Percentiles rank a stretch among this genome's conserved stretches.
phyloP scores from a whole-genome alignment of 1,284 basidiomycete genomes.

The Cystobasidiaceae sp. region DNA sequence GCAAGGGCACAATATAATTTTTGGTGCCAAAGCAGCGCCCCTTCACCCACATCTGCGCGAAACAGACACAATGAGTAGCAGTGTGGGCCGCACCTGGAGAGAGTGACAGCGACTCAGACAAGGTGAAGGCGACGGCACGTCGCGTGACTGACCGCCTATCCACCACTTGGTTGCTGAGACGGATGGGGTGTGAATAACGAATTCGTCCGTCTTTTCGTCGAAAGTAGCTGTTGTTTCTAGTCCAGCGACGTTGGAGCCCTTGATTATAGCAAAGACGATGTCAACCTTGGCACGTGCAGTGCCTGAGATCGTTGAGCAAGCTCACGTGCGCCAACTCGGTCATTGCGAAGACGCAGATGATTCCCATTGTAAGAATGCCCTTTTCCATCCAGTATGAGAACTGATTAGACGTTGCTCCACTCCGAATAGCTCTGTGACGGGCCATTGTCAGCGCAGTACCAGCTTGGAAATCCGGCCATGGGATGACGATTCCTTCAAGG shows the following conservation, averaged over 20 bases:
- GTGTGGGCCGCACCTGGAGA: conserved; percentile 56
- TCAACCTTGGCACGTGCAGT: conserved; percentile 29
- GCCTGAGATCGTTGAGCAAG: background rate
- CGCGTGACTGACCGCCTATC: conserved; percentile 53
- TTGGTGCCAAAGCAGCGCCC: conserved; percentile 56
- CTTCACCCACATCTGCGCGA: conserved; percentile 55
- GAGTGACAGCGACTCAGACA: background rate
- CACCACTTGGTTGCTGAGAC: conserved; percentile 55
- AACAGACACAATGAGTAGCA: conserved; percentile 56
- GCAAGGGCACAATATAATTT: conserved; percentile 56
- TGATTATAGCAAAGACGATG: conserved; percentile 42
- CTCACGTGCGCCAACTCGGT: conserved; percentile 47
- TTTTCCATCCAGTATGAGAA: conserved; percentile 55
- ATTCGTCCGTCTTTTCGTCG: conserved; percentile 54
- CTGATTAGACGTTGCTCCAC: conserved; percentile 45
- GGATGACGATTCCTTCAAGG: conserved; percentile 10
- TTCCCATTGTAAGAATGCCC: conserved; percentile 53
- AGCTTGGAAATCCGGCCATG: conserved; percentile 43
- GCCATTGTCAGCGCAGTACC: background rate
- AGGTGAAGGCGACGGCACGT: no score
- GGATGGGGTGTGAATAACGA: conserved; percentile 55
- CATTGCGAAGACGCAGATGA: conserved; percentile 58
- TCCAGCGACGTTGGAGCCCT: conserved; percentile 56
- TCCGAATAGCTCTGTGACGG: conserved; percentile 29
- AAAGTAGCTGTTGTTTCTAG: conserved; percentile 57